Evolutionary conservation across 2,329 filamentous ascomycete species (phyloP).

Genomic region (Hymenoscyphus fructigenus): DNA sequence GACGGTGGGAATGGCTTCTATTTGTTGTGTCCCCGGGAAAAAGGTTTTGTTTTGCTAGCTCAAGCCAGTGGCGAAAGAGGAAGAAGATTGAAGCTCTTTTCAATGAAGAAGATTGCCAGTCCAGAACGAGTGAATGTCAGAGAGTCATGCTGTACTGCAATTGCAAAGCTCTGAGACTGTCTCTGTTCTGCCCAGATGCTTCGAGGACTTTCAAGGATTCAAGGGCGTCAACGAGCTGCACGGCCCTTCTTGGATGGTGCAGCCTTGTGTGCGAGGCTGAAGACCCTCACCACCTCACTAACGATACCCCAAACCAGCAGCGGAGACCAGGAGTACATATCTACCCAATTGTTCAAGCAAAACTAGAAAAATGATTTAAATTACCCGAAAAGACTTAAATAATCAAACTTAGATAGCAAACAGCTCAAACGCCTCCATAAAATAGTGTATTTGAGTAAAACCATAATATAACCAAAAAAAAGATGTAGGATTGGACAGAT

Average conservation of each 20-base stretch:
- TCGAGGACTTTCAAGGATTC: background rate
- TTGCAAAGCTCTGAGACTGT: background rate
- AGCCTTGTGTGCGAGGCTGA: background rate
- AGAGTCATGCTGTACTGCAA: background rate
- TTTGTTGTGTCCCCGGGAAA: background rate
- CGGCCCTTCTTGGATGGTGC: background rate
- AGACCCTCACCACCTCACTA: background rate
- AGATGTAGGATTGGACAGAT: too few species aligned
- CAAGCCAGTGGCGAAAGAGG: background rate
- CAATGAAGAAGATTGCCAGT: background rate
- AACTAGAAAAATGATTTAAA: too few species aligned
- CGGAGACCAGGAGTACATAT: too few species aligned
- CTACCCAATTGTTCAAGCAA: too few species aligned
- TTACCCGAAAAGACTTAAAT: too few species aligned
- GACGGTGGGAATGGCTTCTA: background rate
- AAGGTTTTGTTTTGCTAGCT: background rate
- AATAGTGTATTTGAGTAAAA: too few species aligned
- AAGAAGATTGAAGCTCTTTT: background rate
- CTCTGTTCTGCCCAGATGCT: background rate
- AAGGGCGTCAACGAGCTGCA: background rate
- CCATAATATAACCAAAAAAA: too few species aligned
- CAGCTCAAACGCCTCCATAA: too few species aligned
- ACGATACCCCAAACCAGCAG: background rate
- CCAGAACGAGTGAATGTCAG: background rate
- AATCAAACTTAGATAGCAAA: too few species aligned